Base-by-base conservation (phyloP, 164 flowering plant genomes). In the Aristolochia fimbriata region DNA sequence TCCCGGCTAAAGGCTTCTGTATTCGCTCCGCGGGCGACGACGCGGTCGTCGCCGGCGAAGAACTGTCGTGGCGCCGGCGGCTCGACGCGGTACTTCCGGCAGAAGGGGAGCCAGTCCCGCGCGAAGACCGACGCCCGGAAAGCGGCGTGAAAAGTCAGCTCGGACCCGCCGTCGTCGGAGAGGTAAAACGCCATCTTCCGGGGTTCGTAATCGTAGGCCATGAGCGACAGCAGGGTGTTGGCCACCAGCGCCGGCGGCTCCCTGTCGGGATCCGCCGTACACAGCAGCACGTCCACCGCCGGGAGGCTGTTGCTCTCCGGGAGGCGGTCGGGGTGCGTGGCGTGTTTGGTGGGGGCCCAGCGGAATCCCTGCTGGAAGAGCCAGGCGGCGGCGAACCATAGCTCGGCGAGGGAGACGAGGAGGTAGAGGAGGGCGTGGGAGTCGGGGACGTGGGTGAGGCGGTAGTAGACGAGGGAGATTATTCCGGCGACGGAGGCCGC, bases 131-230 rank as follows among this genome's bases (percentile, higher is more conserved):
- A 68, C 23, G 75, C 75, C 48, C 51, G 65, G 30, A 60, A 67
- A 2, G 47, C 63, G 0, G 71, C 75, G 51, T 71, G 68, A 51
- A 71, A 71, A 1, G 71, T 71, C 60, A 71, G 48, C 53, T 71
- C 68, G 1, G 75, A 71, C 8, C 71, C 71, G 45, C 74, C 74
- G 20, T 71, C 74, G 25, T 71, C 74, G 8, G 74, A 71, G 12
- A 71, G 43, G 48, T 67, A 71, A 48, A 25, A 71, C 14, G 74
- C 65, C 0, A 71, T 61, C 60, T 67, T 71, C 19, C 61, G 41
- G 1, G 37, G 62, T n/a, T 64, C 68, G 19, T 71, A 71, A 25
- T 71, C 68, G 20, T 71, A 71, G 6, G 71, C 65, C 74, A 71
- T 67, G 50, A 71, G 58, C 4, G 74, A 71, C 2, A 71, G 57